Percentiles rank a stretch among this genome's conserved stretches.
Conservation (phyloP, 2,329 filamentous ascomycete species). For the Penicillium sp. region DNA sequence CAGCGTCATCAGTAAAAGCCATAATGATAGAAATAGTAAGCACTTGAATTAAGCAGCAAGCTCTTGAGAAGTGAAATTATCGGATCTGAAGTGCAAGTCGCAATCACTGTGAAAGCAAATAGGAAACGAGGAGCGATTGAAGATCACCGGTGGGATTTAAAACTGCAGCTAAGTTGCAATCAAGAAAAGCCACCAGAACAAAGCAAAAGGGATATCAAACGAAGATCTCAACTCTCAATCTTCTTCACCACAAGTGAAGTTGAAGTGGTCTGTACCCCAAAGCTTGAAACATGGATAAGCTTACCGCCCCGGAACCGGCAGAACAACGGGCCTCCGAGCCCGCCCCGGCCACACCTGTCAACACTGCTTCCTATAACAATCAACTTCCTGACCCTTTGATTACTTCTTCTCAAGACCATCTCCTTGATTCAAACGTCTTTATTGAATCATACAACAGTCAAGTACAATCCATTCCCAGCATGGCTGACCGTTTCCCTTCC, state of each 20-base stretch:
- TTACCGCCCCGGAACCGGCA: constrained; percentile 16
- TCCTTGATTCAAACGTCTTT: constrained; percentile 1
- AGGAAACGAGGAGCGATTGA: neutral
- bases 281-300: constrained; percentile 11
- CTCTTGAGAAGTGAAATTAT: neutral
- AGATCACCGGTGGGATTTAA: neutral
- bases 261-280: constrained; percentile 11
- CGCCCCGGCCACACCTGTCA: constrained; percentile 23
- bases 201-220: neutral
- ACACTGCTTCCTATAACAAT: constrained; percentile 9
- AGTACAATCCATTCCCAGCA: constrained; percentile 36
- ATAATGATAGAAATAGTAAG: constrained; percentile 49
- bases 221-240: neutral
- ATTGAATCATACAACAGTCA: constrained; percentile 5
- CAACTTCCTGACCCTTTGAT: constrained; percentile 5
- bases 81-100: neutral
- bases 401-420: neutral
- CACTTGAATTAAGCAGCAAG: neutral
- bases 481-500: constrained; percentile 78
- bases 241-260: constrained; percentile 4
- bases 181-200: neutral
- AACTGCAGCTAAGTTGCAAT: neutral
- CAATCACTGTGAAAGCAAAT: neutral
- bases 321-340: constrained; percentile 14
- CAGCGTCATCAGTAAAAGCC: constrained; percentile 94